Conservation (phyloP, 805 yeast species). For the Saturnispora kantuleensis region DNA sequence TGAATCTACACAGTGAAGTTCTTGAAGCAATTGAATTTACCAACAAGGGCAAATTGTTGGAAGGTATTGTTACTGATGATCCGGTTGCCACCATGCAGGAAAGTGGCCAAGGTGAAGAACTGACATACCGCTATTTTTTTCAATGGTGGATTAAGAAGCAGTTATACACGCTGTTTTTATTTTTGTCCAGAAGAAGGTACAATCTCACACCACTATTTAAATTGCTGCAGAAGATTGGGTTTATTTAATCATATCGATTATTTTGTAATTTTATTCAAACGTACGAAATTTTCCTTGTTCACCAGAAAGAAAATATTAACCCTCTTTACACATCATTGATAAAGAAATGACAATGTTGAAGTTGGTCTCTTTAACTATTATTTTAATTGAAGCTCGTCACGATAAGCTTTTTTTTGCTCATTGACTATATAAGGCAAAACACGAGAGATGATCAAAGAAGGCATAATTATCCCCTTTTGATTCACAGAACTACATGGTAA, state of each 20-base stretch:
- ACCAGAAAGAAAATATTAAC: no score
- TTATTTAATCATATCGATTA: slow-evolving; percentile 10
- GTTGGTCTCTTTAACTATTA: no score
- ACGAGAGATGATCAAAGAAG: no score
- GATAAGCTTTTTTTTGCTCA: no score
- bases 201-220: slow-evolving; percentile 13
- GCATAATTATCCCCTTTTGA: no score
- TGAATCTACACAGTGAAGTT: slow-evolving; percentile 21
- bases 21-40: slow-evolving; percentile 10
- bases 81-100: slow-evolving; percentile 9
- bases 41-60: slow-evolving; percentile 8
- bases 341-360: no score
- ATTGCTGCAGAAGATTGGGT: slow-evolving; percentile 16
- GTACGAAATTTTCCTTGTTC: neutral
- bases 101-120: neutral
- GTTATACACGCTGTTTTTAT: slow-evolving; percentile 14
- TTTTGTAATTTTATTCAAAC: neutral
- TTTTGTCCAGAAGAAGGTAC: slow-evolving; percentile 15
- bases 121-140: slow-evolving; percentile 9
- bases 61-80: slow-evolving; percentile 20
- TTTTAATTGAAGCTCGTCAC: no score
- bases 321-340: no score
- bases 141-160: slow-evolving; percentile 12
- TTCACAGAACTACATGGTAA: no score
- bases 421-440: no score